Base-by-base conservation (phyloP, 2,329 filamentous ascomycete genomes). In the Cytospora chrysosperma region DNA sequence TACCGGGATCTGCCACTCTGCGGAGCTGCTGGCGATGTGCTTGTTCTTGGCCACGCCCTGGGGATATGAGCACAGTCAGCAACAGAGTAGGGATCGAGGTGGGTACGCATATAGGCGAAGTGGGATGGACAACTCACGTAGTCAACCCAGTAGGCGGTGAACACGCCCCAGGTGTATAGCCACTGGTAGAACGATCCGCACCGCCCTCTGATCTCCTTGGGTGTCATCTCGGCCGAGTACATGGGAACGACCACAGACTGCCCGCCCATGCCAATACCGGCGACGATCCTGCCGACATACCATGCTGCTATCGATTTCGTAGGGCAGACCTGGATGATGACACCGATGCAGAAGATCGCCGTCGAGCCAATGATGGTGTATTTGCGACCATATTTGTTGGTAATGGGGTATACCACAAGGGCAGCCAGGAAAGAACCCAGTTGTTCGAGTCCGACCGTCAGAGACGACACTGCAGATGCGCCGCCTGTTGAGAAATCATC, bases 351-450 rank as follows among this genome's bases (percentile, higher is more conserved):
- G 72, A 83, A 84, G 30, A 80, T 74, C 43, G 71, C 56, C 1
- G 76, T 76, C 30, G 76, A 74, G 21, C 78, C 70, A 7, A 76
- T 71, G 52, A 79, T 72, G 21, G 78, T 75, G 72, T 71, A 74
- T 7, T 76, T 74, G 13, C 78, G 77, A 40, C 78, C 78, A 62
- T 72, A 76, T 8, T 71, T 70, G 10, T 76, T 74, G 6, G 76
- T 79, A 63, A 80, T 76, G 2, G 77, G 77, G 75, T 76, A 79
- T 27, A 77, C 71, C 66, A 77, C 77, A 68, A 79, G 77, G 60
- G 77, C 79, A 1, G 76, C 71, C 64, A 79, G 76, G 69, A 79
- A 79, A 27, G 77, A 76, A 65, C 77, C 77, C 3, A 77, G 76
- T 60, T 79, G 77, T 4, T 78, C 68, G 49, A 79, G 69, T 69